Conservation (phyloP, 2,329 filamentous ascomycete genomes). For the Sporothrix brunneoviolacea region DNA sequence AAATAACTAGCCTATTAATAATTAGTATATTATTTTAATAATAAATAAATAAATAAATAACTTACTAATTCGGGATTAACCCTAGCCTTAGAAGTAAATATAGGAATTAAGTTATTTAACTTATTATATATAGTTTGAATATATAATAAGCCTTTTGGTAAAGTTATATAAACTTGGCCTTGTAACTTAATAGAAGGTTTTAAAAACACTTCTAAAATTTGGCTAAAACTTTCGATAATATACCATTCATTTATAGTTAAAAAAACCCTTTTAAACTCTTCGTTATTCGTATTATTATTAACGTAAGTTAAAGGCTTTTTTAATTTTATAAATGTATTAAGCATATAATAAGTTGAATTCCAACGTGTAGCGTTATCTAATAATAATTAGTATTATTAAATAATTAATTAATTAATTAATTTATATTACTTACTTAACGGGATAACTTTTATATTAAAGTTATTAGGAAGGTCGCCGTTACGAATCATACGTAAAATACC, state of each 20-base stretch:
- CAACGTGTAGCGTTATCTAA: not conserved
- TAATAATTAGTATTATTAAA: too few relatives aligned
- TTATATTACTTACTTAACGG: too few relatives aligned
- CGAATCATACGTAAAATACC: not conserved
- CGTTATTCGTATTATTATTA: too few relatives aligned
- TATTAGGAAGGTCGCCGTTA: not conserved
- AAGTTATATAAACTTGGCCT: not conserved
- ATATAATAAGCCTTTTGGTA: conserved; percentile 3
- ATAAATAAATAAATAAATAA: not conserved
- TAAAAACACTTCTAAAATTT: not conserved
- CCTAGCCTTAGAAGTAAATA: too few relatives aligned
- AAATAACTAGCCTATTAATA: too few relatives aligned
- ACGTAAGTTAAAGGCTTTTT: not conserved
- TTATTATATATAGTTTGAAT: conserved; percentile 1
- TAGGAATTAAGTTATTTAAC: too few relatives aligned
- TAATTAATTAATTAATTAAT: too few relatives aligned
- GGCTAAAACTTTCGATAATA: not conserved
- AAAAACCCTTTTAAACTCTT: not conserved
- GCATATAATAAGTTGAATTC: not conserved
- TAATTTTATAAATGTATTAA: not conserved
- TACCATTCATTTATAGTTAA: not conserved
- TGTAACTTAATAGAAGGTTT: not conserved
- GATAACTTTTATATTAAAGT: not conserved
- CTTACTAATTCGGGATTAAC: too few relatives aligned
- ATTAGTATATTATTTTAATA: not conserved